Base-by-base conservation (phyloP, 1,284 basidiomycete genomes). In the Sphaerobolus stellatus region DNA sequence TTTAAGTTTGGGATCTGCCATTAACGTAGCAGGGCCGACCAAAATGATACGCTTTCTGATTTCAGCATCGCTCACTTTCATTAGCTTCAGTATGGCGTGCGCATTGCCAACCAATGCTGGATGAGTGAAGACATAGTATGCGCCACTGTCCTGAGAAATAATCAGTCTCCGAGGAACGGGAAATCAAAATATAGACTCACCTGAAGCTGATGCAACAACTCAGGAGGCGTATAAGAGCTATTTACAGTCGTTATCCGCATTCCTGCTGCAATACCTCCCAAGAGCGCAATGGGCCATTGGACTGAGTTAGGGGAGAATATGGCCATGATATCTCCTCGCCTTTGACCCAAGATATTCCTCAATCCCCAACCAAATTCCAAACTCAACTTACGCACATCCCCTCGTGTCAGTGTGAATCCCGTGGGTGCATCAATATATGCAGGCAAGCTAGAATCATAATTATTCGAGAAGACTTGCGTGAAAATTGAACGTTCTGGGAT, bases 241-340 rank as follows among this genome's bases (percentile, higher is more conserved):
- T 79, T 81, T 3, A 75, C 75, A 18, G 75, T 64, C 18, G 80
- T 76, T 57, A 75, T 76, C 48, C 74, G 69, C 5, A 84, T 62
- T 2, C 83, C 83, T 1, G 79, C 82, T 4, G 80, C 79, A 61
- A 77, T 73, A 64, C 59, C 63, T 2, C 82, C 88, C 41, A 82
- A 79, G 5, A 85, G 64, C 13, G 80, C 76, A 38, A 86, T 71
- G 0, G 86, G 83, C 78, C 83, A 90, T 25, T 75, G 73, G 34
- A 90, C 62, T n/a, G 75, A 79, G 66, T 91, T 90, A 5, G 75
- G 80, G 1, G 81, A 81, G 63, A 76, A 84, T 2, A 86, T 67
- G 54, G 86, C 67, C 11, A 81, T 64, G 5, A 66, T 60, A 48
- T 64, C 60, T 1, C 63, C 64, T 1, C 60, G 41, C 20, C 48